Evolutionary conservation across 1,139 yeast species (phyloP).

Genomic region (Kodamaea arcana): DNA sequence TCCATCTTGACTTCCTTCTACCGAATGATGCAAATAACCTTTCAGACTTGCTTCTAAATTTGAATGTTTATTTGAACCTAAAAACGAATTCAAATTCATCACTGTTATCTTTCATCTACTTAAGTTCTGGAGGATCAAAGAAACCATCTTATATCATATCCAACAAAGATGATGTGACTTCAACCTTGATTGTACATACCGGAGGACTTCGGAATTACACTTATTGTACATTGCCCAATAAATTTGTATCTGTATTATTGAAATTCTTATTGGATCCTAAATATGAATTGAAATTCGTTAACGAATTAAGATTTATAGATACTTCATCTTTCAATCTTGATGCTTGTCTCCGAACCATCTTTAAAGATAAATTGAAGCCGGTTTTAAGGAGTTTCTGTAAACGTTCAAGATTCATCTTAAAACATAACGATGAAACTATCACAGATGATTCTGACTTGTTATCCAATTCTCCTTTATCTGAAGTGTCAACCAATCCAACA

Average conservation of each 20-base stretch:
- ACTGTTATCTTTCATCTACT: conserved; percentile 12
- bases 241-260: conserved; percentile 15
- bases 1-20: conserved; percentile 31
- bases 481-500: conserved; percentile 1
- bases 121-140: conserved; percentile 10
- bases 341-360: conserved; percentile 30
- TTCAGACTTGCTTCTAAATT: conserved; percentile 33
- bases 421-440: conserved; percentile 19
- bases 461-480: conserved; percentile 5
- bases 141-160: conserved; percentile 36
- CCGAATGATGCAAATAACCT: conserved; percentile 34
- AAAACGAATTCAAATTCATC: conserved; percentile 9
- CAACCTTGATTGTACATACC: conserved; percentile 33
- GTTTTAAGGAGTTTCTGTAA: conserved; percentile 40
- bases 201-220: conserved; percentile 44
- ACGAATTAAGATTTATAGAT: not conserved
- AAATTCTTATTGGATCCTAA: conserved; percentile 3
- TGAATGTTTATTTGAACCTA: conserved; percentile 34
- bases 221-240: conserved; percentile 39
- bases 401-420: conserved; percentile 46
- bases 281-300: conserved; percentile 3
- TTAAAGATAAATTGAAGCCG: conserved; percentile 47
- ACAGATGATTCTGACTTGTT: conserved; percentile 6
- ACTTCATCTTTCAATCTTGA: conserved; percentile 8
- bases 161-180: conserved; percentile 21